Conservation (phyloP, 768 basidiomycete species). For the Dacryopinax spathularia region DNA sequence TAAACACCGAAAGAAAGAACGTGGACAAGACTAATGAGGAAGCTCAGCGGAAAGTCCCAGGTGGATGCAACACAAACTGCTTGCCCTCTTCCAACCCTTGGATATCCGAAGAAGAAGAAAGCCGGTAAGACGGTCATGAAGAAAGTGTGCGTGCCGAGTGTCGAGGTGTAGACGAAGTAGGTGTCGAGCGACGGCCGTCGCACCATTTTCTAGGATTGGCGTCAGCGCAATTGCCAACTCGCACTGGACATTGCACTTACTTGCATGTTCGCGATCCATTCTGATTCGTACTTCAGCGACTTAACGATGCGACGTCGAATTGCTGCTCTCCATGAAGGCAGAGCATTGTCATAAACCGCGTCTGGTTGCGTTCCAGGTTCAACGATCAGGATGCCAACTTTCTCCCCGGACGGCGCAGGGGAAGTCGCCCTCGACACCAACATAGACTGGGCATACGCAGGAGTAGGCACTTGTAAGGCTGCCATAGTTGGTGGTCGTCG, state of each 20-base stretch:
- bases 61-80: conserved; percentile 19
- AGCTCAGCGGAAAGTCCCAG: conserved; percentile 8
- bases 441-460: background rate
- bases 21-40: conserved; percentile 53
- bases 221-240: conserved; percentile 10
- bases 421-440: background rate
- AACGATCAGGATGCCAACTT: background rate
- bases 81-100: conserved; percentile 57
- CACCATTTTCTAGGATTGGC: conserved; percentile 30
- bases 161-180: conserved; percentile 73
- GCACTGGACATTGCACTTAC: conserved; percentile 23
- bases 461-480: background rate
- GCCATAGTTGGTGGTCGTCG: background rate
- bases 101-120: conserved; percentile 78
- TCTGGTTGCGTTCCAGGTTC: conserved; percentile 16
- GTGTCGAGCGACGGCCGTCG: conserved; percentile 55
- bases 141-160: conserved; percentile 75
- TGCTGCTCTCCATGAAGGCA: conserved; percentile 52
- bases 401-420: background rate
- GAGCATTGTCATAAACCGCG: conserved; percentile 42
- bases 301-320: conserved; percentile 42
- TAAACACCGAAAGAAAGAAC: conserved; percentile 73
- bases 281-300: conserved; percentile 44
- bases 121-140: conserved; percentile 83
- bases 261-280: conserved; percentile 52